Evolutionary conservation across 352 stramenopile species (phyloP).

Genomic region (Globisporangium emineosum): DNA sequence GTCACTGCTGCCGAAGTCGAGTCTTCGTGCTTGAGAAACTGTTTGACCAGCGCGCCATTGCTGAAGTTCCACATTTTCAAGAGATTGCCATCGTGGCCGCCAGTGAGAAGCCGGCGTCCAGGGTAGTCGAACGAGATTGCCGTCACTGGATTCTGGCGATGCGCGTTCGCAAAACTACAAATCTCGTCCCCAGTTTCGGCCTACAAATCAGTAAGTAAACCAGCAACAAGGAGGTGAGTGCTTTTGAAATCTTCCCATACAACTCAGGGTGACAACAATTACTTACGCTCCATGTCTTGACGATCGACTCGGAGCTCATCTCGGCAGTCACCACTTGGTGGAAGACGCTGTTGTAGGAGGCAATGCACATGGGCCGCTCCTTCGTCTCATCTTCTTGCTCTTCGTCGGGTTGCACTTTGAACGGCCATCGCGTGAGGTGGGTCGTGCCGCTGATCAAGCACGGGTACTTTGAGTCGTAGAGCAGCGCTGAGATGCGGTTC

Average conservation of each 20-base stretch:
- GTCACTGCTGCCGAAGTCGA: not conserved
- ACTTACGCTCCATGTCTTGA: constrained; percentile 74
- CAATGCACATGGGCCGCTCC: constrained; percentile 49
- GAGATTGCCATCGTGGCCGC: constrained; percentile 65
- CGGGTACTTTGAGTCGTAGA: constrained; percentile 64
- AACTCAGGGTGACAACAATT: not conserved
- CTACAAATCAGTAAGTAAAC: not conserved
- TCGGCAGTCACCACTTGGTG: constrained; percentile 81
- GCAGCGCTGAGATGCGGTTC: constrained; percentile 62
- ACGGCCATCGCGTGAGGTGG: constrained; percentile 62
- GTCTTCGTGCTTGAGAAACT: constrained; percentile 69
- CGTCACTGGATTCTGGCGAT: constrained; percentile 67
- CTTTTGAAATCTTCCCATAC: not conserved
- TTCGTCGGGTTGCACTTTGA: constrained; percentile 44
- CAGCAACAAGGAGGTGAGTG: not conserved
- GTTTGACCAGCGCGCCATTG: constrained; percentile 82
- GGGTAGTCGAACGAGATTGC: constrained; percentile 82
- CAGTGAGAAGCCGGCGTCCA: constrained; percentile 73
- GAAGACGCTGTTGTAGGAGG: constrained; percentile 80
- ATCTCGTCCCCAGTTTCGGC: constrained; percentile 83
- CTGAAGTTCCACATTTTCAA: constrained; percentile 92
- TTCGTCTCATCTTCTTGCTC: constrained; percentile 39
- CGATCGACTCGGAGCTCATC: constrained; percentile 66
- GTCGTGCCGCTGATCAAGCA: constrained; percentile 69
- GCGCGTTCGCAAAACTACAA: constrained; percentile 71